These are phyloP conservation scores for Rhodomyrtus psidioides DNA, from an alignment of 441 rosid genomes.

Conservation along the genomic window DNA sequence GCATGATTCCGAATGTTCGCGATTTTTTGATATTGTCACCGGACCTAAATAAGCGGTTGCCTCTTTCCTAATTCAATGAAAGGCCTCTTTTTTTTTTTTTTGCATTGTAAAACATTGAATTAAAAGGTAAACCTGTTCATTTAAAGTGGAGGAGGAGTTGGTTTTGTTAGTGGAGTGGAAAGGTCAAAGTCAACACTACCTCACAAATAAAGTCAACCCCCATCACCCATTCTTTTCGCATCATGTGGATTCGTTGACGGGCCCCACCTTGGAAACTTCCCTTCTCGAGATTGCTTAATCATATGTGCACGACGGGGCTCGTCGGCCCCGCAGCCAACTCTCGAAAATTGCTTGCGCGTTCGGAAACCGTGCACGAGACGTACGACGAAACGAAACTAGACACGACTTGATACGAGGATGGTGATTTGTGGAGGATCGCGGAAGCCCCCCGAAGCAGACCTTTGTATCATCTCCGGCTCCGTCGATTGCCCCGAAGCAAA, in stretches of 20 bases:
- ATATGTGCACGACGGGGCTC: neutral
- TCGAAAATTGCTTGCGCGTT: too few species aligned
- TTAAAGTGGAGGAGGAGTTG: neutral
- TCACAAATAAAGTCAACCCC: neutral
- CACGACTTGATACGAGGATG: neutral
- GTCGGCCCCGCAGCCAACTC: neutral
- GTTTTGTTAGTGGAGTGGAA: neutral
- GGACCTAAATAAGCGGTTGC: neutral
- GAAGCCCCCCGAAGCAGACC: neutral
- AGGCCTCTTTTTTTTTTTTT: neutral
- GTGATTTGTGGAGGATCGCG: neutral
- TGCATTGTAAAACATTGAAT: neutral
- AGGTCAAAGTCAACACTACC: neutral
- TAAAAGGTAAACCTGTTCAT: neutral
- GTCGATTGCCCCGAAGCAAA: neutral
- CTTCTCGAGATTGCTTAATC: neutral
- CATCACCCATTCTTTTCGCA: neutral
- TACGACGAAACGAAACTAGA: neutral
- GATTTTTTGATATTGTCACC: too few species aligned
- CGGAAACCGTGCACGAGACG: too few species aligned
- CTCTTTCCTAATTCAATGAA: neutral
- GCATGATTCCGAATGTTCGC: fast-evolving
- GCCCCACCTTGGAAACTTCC: neutral
- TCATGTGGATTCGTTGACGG: neutral
- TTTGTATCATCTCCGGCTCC: neutral